Conservation (phyloP, 129 eudicot species). For the Flaveria linearis region DNA sequence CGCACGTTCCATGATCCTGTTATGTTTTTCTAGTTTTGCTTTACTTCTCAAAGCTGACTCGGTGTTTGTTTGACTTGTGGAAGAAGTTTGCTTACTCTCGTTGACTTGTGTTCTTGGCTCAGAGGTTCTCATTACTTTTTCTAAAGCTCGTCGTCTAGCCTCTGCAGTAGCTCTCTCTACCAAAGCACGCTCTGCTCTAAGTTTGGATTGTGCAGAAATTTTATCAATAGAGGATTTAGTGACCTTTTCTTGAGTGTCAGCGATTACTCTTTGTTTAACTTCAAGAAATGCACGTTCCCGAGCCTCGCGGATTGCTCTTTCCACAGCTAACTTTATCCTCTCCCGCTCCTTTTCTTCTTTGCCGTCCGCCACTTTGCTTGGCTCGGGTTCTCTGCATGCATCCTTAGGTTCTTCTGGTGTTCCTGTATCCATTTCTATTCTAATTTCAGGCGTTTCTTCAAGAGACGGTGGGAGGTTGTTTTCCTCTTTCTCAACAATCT, state of each 20-base stretch:
- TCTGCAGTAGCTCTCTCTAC: slow-evolving; percentile 93
- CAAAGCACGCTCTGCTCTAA: slow-evolving; percentile 86
- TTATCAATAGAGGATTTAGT: slow-evolving; percentile 59
- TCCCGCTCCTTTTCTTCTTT: slow-evolving; percentile 65
- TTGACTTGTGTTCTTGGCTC: slow-evolving; percentile 41
- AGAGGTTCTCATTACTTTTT: slow-evolving; percentile 55
- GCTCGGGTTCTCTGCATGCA: slow-evolving; percentile 39
- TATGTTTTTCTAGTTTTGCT: slow-evolving; percentile 82
- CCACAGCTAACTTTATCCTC: slow-evolving; percentile 72
- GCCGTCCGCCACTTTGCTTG: slow-evolving; percentile 30
- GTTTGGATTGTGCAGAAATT: slow-evolving; percentile 59
- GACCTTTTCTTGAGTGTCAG: slow-evolving; percentile 62
- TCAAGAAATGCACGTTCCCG: slow-evolving; percentile 90
- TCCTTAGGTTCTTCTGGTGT: slow-evolving; percentile 34
- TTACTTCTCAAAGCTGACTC: slow-evolving; percentile 61
- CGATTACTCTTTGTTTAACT: slow-evolving; percentile 69
- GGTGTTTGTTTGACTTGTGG: slow-evolving; percentile 44
- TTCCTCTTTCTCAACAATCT: slow-evolving; percentile 27
- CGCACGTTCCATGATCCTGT: slow-evolving; percentile 88
- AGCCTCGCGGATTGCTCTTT: slow-evolving; percentile 91
- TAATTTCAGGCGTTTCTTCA: slow-evolving; percentile 32
- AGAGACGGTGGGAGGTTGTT: slow-evolving; percentile 28
- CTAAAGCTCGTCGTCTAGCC: slow-evolving; percentile 91
- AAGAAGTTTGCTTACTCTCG: slow-evolving; percentile 49
- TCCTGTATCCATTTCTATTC: slow-evolving; percentile 35